These are phyloP conservation scores for Pythium vanterpoolii DNA, from an alignment of 352 stramenopile genomes.

Conservation along the genomic window DNA sequence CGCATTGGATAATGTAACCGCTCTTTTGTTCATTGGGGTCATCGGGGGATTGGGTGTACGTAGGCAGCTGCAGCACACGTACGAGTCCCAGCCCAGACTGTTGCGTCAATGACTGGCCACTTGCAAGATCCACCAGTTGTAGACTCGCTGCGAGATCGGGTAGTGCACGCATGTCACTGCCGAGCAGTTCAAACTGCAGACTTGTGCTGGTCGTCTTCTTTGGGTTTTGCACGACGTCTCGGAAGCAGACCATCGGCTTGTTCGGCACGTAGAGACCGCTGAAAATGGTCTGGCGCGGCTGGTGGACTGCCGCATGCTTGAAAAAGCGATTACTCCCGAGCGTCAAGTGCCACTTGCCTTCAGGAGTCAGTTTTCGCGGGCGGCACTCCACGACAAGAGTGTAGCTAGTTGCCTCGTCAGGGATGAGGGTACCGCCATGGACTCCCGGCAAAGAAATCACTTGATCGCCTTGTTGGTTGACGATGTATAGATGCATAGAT, in stretches of 20 bases:
- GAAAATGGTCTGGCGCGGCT: slow-evolving; percentile 45
- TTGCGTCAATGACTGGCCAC: slow-evolving; percentile 28
- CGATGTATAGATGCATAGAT: slow-evolving; percentile 45
- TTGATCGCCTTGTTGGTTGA: slow-evolving; percentile 41
- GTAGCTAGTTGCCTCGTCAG: slow-evolving; percentile 20
- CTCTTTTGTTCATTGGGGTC: slow-evolving; percentile 24
- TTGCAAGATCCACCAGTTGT: slow-evolving; percentile 47
- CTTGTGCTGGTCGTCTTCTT: slow-evolving; percentile 47
- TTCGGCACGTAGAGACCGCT: slow-evolving; percentile 58
- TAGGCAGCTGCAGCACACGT: slow-evolving; percentile 54
- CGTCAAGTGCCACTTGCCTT: slow-evolving; percentile 58
- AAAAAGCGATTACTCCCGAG: slow-evolving; percentile 51
- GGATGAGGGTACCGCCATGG: slow-evolving; percentile 28
- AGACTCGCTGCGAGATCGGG: slow-evolving; percentile 44
- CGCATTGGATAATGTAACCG: slow-evolving; percentile 64
- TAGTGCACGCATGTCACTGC: slow-evolving; percentile 12
- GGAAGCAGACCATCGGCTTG: slow-evolving; percentile 58
- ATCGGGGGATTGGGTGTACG: slow-evolving; percentile 5
- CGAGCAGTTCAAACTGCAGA: slow-evolving; percentile 36
- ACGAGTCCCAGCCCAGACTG: slow-evolving; percentile 28
- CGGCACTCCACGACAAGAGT: slow-evolving; percentile 62
- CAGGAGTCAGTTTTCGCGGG: slow-evolving; percentile 27
- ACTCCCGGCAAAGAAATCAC: slow-evolving; percentile 32
- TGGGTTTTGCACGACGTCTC: slow-evolving; percentile 50
- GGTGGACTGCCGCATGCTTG: slow-evolving; percentile 30